Evolutionary conservation across 2,329 filamentous ascomycete species (phyloP).

Genomic region (Verticillium dahliae): DNA sequence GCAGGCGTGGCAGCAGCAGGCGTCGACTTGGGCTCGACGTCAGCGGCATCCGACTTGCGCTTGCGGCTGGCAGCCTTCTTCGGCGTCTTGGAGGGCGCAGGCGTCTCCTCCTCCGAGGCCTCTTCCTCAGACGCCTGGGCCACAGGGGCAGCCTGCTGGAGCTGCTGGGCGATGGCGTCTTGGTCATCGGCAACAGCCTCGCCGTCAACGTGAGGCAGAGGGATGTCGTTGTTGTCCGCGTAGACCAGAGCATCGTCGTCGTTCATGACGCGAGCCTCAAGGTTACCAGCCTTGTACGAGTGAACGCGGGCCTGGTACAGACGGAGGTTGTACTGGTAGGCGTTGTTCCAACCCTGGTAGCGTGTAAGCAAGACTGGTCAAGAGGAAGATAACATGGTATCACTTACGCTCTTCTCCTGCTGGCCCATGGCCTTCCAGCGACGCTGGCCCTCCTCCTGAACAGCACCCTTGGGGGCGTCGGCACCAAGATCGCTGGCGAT

Average conservation of each 20-base stretch:
- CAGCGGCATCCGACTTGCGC: constrained; percentile 49
- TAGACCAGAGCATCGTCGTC: constrained; percentile 55
- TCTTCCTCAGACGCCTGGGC: constrained; percentile 34
- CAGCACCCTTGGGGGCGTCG: constrained; percentile 75
- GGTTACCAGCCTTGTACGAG: constrained; percentile 57
- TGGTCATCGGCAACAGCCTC: constrained; percentile 40
- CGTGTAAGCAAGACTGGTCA: constrained; percentile 4
- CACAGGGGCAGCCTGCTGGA: constrained; percentile 35
- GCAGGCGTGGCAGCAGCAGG: constrained; percentile 43
- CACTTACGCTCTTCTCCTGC: constrained; percentile 57
- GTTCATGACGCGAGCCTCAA: constrained; percentile 51
- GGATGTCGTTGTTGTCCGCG: constrained; percentile 51
- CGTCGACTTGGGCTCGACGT: constrained; percentile 30
- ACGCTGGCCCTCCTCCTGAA: constrained; percentile 79
- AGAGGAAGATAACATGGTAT: not conserved
- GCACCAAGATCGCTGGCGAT: constrained; percentile 73
- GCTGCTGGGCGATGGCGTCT: constrained; percentile 53
- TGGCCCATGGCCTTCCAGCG: constrained; percentile 77
- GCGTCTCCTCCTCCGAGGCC: constrained; percentile 28
- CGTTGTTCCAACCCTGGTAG: constrained; percentile 52
- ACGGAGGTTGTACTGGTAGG: constrained; percentile 61
- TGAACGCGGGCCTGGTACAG: constrained; percentile 60
- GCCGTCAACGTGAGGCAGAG: constrained; percentile 43
- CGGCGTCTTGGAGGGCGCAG: constrained; percentile 46
- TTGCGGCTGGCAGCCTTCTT: constrained; percentile 50